A percentile compares a stretch with the other conserved stretches of the same genome.
Conservation (phyloP, 2,329 filamentous ascomycete genomes). For the Cladophialophora immunda region DNA sequence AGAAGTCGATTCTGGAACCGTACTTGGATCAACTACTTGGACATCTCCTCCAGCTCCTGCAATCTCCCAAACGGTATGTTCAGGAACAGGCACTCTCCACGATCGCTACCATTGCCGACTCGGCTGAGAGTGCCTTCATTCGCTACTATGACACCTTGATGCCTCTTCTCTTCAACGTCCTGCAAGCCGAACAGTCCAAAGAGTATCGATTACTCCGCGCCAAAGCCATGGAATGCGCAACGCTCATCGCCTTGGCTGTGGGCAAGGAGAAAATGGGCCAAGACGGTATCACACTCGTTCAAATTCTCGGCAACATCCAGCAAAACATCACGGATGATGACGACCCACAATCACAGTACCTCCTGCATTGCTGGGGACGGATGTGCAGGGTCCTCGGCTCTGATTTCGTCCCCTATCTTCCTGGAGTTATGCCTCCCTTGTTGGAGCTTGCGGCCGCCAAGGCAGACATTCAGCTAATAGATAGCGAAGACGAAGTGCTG, state of each 20-base stretch:
- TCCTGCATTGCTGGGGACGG: constrained; percentile 98
- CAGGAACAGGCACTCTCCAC: constrained; percentile 98
- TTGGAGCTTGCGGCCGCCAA: constrained; percentile 91
- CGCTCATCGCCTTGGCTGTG: constrained; percentile 89
- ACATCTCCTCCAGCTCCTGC: constrained; percentile 85
- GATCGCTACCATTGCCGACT: constrained; percentile 98
- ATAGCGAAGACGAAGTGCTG: constrained; percentile 92
- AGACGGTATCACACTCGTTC: constrained; percentile 86
- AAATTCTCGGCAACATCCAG: constrained; percentile 87
- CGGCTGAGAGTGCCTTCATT: constrained; percentile 90
- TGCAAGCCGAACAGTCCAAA: constrained; percentile 89
- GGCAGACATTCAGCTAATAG: constrained; percentile 94
- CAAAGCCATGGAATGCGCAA: constrained; percentile 99
- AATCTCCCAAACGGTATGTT: constrained; percentile 92
- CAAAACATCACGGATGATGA: constrained; percentile 85
- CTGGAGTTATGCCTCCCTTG: constrained; percentile 92
- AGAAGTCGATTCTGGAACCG: constrained; percentile 88
- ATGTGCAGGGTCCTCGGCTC: constrained; percentile 94
- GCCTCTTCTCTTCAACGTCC: constrained; percentile 89
- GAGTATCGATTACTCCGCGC: constrained; percentile 90
- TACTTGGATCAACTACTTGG: constrained; percentile 89
- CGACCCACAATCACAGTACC: constrained; percentile 94
- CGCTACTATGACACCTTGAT: constrained; percentile 97
- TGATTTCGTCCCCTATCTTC: constrained; percentile 92
- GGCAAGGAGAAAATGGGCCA: constrained; percentile 89